Conservation (phyloP, 371 early-diverging fungal species). For the Mucor ambiguus region DNA sequence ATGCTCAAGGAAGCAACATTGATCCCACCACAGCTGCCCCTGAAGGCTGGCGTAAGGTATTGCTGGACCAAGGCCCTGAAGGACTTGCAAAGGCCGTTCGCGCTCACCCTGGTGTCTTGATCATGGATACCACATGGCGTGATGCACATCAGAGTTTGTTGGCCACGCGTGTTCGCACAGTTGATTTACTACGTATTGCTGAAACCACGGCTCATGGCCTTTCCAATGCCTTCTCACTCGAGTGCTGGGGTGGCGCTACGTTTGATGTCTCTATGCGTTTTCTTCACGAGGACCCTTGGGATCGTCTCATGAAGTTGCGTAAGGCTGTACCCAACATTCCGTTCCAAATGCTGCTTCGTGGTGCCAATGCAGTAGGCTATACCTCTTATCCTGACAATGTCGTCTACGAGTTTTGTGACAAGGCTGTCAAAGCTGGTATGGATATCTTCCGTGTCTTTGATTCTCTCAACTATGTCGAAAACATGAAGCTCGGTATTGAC, state of each 20-base stretch:
- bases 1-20: slow-evolving; percentile 41
- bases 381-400: slow-evolving; percentile 97
- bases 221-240: slow-evolving; percentile 85
- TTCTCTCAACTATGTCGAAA: slow-evolving; percentile 93
- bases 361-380: slow-evolving; percentile 97
- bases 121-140: slow-evolving; percentile 95
- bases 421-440: slow-evolving; percentile 87
- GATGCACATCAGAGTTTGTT: slow-evolving; percentile 95
- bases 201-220: slow-evolving; percentile 86
- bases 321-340: slow-evolving; percentile 94
- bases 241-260: slow-evolving; percentile 95
- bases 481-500: slow-evolving; percentile 92
- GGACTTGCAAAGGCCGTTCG: slow-evolving; percentile 92
- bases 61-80: slow-evolving; percentile 82
- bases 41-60: slow-evolving; percentile 87
- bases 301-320: slow-evolving; percentile 80
- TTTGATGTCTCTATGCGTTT: slow-evolving; percentile 96
- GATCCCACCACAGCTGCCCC: slow-evolving; percentile 63
- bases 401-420: slow-evolving; percentile 92
- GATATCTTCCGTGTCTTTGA: slow-evolving; percentile 97
- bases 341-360: slow-evolving; percentile 97
- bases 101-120: slow-evolving; percentile 80
- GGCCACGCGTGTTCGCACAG: slow-evolving; percentile 93
- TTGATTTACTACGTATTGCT: slow-evolving; percentile 80
- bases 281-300: slow-evolving; percentile 95